phyloP scores from a whole-genome alignment of 371 early-diverging fungal genomes.

The Dentiscutata heterogama region DNA sequence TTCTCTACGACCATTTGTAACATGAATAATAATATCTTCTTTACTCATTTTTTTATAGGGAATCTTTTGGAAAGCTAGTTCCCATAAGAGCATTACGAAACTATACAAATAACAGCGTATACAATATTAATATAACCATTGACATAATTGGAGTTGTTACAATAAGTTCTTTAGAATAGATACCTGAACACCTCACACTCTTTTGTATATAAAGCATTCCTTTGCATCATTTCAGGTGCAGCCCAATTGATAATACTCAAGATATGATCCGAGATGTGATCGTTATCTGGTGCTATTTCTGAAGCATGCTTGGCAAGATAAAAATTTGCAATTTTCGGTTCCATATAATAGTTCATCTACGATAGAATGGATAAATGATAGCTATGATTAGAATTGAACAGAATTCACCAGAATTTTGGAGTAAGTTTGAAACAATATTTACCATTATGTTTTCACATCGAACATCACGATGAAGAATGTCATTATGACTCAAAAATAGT shows the following conservation, averaged over 20 bases:
- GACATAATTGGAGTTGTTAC: neutral
- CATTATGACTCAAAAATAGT: neutral
- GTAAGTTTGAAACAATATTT: neutral
- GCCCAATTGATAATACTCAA: neutral
- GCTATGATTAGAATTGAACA: neutral
- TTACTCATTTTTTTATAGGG: neutral
- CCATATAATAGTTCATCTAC: neutral
- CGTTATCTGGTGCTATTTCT: neutral
- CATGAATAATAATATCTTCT: neutral
- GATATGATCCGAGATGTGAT: too few species aligned
- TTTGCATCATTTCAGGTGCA: slow-evolving; percentile 21
- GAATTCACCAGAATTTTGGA: too few species aligned
- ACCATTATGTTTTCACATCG: slow-evolving; percentile 22
- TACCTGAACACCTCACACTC: slow-evolving; percentile 24
- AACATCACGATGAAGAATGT: slow-evolving; percentile 25
- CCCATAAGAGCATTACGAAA: slow-evolving; percentile 37
- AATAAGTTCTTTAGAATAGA: neutral
- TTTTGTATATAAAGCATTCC: neutral
- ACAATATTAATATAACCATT: neutral
- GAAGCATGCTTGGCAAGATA: neutral
- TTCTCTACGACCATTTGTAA: neutral
- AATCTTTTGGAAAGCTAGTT: slow-evolving; percentile 16
- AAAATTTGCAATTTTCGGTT: neutral
- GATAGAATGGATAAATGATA: neutral
- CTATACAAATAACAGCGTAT: neutral